Conservation (phyloP, 2,329 filamentous ascomycete species). For the Cadophora sp. region DNA sequence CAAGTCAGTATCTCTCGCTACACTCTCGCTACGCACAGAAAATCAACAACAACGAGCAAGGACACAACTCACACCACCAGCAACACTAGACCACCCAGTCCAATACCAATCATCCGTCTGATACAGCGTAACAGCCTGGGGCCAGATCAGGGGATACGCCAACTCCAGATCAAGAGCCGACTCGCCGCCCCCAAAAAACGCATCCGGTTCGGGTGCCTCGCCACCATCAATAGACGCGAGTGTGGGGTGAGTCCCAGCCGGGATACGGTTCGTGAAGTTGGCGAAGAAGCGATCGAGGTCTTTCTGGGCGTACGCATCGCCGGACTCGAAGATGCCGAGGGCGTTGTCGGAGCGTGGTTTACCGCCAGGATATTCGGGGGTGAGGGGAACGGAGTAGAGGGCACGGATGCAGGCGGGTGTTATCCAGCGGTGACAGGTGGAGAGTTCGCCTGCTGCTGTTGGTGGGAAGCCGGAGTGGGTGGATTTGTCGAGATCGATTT, state of each 20-base stretch:
- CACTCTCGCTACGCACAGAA: background rate
- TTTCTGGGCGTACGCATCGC: conserved; percentile 47
- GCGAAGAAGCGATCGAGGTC: conserved; percentile 47
- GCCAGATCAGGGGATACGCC: conserved; percentile 48
- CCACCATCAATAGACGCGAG: conserved; percentile 46
- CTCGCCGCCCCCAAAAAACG: conserved; percentile 41
- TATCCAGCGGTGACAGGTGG: conserved; percentile 28
- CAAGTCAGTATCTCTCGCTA: background rate
- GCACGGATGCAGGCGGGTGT: conserved; percentile 39
- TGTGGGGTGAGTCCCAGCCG: conserved; percentile 42
- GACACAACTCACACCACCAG: conserved; percentile 5
- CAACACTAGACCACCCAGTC: conserved; percentile 44
- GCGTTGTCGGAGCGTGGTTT: conserved; percentile 41
- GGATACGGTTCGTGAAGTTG: conserved; percentile 41
- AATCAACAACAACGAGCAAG: background rate
- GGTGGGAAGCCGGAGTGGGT: conserved; percentile 3
- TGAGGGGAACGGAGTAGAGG: conserved; percentile 45
- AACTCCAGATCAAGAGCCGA: conserved; percentile 48
- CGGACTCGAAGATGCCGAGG: conserved; percentile 48
- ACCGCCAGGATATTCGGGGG: conserved; percentile 28
- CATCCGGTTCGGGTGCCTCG: conserved; percentile 24
- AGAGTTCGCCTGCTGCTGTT: conserved; percentile 20
- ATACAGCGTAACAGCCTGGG: conserved; percentile 48
- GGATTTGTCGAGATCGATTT: background rate
- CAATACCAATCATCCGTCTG: conserved; percentile 49